Evolutionary conservation across 2,329 filamentous ascomycete genomes (phyloP), one percentile per base, ranked within the genome.

Genomic region (Drechslerella dactyloides): DNA sequence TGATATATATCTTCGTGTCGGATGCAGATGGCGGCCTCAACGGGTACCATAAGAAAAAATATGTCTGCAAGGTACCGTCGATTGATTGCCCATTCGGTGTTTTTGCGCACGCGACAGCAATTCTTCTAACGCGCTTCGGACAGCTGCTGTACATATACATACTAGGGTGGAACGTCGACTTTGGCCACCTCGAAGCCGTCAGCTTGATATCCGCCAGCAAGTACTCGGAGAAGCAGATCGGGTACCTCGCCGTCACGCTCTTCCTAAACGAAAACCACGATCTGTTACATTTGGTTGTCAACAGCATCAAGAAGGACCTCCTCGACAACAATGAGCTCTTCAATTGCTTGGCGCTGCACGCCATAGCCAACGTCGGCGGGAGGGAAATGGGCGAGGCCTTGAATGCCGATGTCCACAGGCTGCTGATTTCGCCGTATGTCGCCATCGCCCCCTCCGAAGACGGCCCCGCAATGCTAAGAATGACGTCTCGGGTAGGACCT

Each of bases 41-140:
- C 79, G 96, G 94, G 75, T 99, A 99, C 79, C 92, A 97, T 84
- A 97, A 96, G 84, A 99, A 99, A 86, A 99, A 99, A 90, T 99
- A 99, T 80, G 94, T 99, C 76, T 99, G 94, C 90, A 99, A 99
- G 84, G 85, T 87, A 82, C 62, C 79, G 58, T 4, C n/a, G 19
- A 46, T 54, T n/a, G 27, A 8, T 19, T n/a, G n/a, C n/a, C n/a
- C n/a, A n/a, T n/a, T n/a, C n/a, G n/a, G n/a, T n/a, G n/a, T 53
- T 19, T 64, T 24, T 56, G 56, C 68, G 44, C 35, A 42, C n/a
- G 21, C 19, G 37, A 13, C 27, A 42, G 21, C 11, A 19, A 33
- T 56, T 35, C 30, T 42, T 51, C 35, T 54, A 7, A 27, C 27
- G 33, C 48, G 23, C 30, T 30, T 70, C 76, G 64, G 15, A 59